Percentiles rank a stretch among this genome's conserved stretches.
phyloP scores from a whole-genome alignment of 371 early-diverging fungal genomes.

The Rhizopus stolonifer region DNA sequence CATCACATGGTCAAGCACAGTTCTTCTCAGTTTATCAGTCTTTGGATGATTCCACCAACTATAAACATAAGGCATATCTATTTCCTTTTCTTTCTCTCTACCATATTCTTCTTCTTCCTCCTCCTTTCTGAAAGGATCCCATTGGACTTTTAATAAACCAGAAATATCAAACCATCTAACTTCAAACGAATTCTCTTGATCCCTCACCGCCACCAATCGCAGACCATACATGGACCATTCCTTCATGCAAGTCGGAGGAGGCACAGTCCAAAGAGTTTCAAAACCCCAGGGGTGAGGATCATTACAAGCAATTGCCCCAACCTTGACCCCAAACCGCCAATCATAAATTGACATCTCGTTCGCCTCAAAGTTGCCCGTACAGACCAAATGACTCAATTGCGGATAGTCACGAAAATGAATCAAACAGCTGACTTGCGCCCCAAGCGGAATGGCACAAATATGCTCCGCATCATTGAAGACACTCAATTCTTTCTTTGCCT shows the following conservation, averaged over 20 bases:
- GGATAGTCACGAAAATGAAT: constrained; percentile 38
- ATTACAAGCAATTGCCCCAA: constrained; percentile 1
- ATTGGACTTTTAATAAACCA: constrained; percentile 11
- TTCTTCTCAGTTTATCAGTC: background rate
- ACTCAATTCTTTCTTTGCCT: no score
- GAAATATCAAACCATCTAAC: constrained; percentile 27
- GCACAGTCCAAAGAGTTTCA: constrained; percentile 20
- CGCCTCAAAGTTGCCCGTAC: constrained; percentile 29
- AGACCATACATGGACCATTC: constrained; percentile 8
- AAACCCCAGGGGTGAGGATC: constrained; percentile 24
- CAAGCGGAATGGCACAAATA: constrained; percentile 25
- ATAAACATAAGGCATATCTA: background rate
- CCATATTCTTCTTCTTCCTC: background rate
- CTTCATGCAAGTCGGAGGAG: background rate
- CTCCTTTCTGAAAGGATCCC: constrained; percentile 16
- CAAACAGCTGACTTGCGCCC: constrained; percentile 40
- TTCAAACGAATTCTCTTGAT: constrained; percentile 14
- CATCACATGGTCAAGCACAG: background rate
- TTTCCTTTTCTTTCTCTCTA: background rate
- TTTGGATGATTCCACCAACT: background rate
- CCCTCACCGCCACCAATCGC: constrained; percentile 20
- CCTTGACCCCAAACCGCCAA: constrained; percentile 36
- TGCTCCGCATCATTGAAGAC: constrained; percentile 1
- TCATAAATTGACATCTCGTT: constrained; percentile 38
- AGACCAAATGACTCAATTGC: constrained; percentile 39